Percentiles rank a stretch among this genome's conserved stretches.
phyloP scores from a whole-genome alignment of 306 rosid species.

The Cicer arietinum region DNA sequence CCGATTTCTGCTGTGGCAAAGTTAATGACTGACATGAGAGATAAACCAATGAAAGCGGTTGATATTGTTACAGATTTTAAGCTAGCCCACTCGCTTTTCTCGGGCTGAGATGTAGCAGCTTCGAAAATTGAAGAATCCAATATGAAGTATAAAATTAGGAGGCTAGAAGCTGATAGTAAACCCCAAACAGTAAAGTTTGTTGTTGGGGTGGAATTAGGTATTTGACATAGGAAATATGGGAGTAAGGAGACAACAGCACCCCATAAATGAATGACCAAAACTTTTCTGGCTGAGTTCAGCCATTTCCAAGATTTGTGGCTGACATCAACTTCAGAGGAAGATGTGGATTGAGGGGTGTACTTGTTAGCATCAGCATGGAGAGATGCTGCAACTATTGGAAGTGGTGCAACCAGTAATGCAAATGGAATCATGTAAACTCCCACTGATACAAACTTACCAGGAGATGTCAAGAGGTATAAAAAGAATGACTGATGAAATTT shows the following conservation, averaged over 20 bases:
- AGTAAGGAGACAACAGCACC: conserved; percentile 75
- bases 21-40: conserved; percentile 92
- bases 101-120: conserved; percentile 50
- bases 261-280: conserved; percentile 78
- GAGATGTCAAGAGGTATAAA: conserved; percentile 81
- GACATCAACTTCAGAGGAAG: conserved; percentile 47
- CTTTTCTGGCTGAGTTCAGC: conserved; percentile 77
- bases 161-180: conserved; percentile 62
- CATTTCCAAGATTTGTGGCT: conserved; percentile 75
- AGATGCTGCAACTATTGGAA: conserved; percentile 88
- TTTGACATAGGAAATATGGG: conserved; percentile 69
- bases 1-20: conserved; percentile 93
- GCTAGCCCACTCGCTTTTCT: conserved; percentile 70
- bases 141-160: conserved; percentile 53
- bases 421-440: conserved; percentile 97
- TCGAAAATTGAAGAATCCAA: conserved; percentile 62
- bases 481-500: conserved; percentile 96
- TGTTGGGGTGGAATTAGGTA: conserved; percentile 62
- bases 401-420: conserved; percentile 86
- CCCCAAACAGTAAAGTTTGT: conserved; percentile 65
- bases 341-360: conserved; percentile 46
- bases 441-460: conserved; percentile 88
- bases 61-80: conserved; percentile 86
- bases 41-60: conserved; percentile 74
- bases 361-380: conserved; percentile 61